Evolutionary conservation across 768 basidiomycete species (phyloP), one percentile per base, ranked within the genome.

Genomic region (Fibroporia radiculosa): DNA sequence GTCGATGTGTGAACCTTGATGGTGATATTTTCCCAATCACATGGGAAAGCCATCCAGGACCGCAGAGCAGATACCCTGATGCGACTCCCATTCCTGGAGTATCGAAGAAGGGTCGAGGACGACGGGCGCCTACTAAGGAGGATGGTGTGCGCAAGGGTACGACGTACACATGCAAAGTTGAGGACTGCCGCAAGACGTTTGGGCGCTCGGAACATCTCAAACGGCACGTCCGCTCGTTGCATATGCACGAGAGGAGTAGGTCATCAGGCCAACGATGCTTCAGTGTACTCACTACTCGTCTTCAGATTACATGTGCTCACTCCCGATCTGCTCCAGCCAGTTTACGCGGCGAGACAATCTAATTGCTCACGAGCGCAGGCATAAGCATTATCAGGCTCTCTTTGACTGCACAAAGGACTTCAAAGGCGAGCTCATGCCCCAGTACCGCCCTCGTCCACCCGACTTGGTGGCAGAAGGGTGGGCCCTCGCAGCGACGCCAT

Each of bases 161-260:
- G 38, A 69, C 73, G 23, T 83, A 79, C 60, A 68, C 75, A 48
- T 91, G 88, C 60, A 68, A 70, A 16, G 84, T 84, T 0, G 66
- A 74, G 1, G 83, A 74, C 1, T 92, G 89, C 53, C 78, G 78
- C 14, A 89, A 89, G 66, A 80, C 80, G 45, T 93, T 93, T 55
- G 77, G 77, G 28, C 70, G 89, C 2, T 76, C 80, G 1, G 86
- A 90, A 53, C 89, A 92, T 61, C 66, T 93, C 46, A 88, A 89
- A 64, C 67, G 89, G 22, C 89, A 91, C 65, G 73, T 90, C 16
- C 63, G 82, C 47, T 81, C 80, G 43, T 82, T 92, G 39, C 88
- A 92, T 62, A 85, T 84, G 1, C 69, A 84, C 53, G 85, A 89
- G 54, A 85, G 84, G 69, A 84, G 88, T 90, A 53, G 63, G 86